These are phyloP conservation scores for Saccharum officinarum DNA, from an alignment of 176 grass and related monocot species.

Conservation along the genomic window DNA sequence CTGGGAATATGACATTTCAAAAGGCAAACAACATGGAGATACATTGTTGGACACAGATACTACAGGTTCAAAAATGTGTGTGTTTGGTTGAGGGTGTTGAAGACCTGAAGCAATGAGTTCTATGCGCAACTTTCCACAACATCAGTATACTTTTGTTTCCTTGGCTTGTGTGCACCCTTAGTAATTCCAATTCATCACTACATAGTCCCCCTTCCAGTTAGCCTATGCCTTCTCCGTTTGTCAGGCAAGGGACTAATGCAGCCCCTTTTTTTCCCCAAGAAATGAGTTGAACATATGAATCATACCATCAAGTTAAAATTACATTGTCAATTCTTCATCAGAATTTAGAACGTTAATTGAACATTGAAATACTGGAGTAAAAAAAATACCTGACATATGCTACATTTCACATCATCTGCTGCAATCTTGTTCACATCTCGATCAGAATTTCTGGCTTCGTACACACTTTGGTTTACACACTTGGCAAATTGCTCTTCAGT, in stretches of 20 bases:
- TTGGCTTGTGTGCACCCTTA: neutral
- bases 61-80: neutral
- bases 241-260: neutral
- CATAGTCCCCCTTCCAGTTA: neutral
- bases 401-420: slow-evolving; percentile 77
- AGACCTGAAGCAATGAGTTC: neutral
- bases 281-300: neutral
- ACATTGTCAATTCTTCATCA: neutral
- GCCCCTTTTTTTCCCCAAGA: neutral
- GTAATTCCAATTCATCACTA: neutral
- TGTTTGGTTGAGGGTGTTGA: neutral
- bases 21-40: neutral
- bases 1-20: slow-evolving; percentile 10
- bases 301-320: slow-evolving; percentile 14
- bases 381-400: slow-evolving; percentile 84
- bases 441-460: slow-evolving; percentile 19
- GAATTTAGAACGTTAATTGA: neutral
- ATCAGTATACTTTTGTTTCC: neutral
- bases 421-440: slow-evolving; percentile 10
- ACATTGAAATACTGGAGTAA: neutral
- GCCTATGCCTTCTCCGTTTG: neutral
- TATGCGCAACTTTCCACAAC: neutral
- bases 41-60: neutral
- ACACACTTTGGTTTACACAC: slow-evolving; percentile 52
- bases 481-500: slow-evolving; percentile 65